These are phyloP conservation scores for Agarophyton chilense DNA, from an alignment of 23 red algal genomes.

Conservation along the genomic window DNA sequence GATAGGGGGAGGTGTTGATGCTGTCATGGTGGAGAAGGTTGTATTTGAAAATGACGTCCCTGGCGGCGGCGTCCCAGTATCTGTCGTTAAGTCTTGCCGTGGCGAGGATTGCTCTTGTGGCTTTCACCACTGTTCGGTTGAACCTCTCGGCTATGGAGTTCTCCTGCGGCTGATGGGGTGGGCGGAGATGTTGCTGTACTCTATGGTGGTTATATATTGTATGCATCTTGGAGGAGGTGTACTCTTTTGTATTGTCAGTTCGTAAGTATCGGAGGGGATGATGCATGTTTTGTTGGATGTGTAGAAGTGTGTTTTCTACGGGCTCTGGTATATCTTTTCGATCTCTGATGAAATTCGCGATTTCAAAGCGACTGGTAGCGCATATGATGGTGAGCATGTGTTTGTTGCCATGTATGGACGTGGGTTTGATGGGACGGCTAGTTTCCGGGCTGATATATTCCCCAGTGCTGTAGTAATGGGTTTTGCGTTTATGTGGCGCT, in stretches of 20 bases:
- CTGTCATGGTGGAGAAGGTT: not conserved
- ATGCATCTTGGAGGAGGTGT: too few species aligned
- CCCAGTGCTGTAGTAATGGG: too few species aligned
- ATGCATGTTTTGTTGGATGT: not conserved
- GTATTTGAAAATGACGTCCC: slow-evolving; percentile 24
- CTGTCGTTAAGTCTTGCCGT: not conserved
- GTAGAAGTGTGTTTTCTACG: not conserved
- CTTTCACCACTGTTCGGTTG: not conserved
- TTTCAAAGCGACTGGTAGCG: not conserved
- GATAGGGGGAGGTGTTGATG: not conserved
- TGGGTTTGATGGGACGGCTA: not conserved
- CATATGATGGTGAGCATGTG: slow-evolving; percentile 5
- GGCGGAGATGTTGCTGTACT: not conserved
- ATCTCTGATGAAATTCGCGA: not conserved
- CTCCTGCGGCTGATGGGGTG: not conserved
- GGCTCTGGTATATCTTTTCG: not conserved
- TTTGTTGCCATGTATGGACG: too few species aligned
- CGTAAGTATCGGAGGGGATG: not conserved
- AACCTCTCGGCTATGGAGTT: slow-evolving; percentile 10
- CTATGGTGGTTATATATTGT: not conserved
- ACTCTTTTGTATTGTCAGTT: slow-evolving; percentile 8
- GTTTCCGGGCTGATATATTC: too few species aligned
- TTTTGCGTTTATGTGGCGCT: too few species aligned
- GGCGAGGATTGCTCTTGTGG: not conserved
- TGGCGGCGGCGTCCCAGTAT: slow-evolving; percentile 24